A percentile compares a stretch with the other conserved stretches of the same genome.
phyloP scores from a whole-genome alignment of 805 yeast species.

The Wickerhamiella sergipiensis region DNA sequence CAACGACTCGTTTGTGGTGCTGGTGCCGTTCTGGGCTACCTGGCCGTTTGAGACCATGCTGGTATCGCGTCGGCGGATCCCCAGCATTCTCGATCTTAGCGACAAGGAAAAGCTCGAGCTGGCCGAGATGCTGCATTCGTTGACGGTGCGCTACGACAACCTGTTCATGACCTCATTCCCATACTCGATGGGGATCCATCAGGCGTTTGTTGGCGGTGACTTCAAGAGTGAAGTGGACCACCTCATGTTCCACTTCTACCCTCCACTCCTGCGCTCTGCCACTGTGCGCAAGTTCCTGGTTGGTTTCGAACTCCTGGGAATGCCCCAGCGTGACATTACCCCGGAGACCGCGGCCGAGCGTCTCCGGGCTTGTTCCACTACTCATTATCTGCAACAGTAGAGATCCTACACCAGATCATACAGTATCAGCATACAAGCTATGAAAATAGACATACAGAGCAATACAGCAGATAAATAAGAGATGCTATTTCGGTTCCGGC shows the following conservation, averaged over 20 bases:
- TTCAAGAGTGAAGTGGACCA: constrained; percentile 32
- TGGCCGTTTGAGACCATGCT: constrained; percentile 72
- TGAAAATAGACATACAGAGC: too few relatives aligned
- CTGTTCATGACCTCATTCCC: constrained; percentile 59
- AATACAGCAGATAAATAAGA: too few relatives aligned
- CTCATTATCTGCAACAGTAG: background rate
- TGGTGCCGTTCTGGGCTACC: constrained; percentile 71
- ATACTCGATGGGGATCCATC: constrained; percentile 73
- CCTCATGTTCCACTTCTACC: constrained; percentile 68
- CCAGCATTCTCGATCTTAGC: constrained; percentile 29
- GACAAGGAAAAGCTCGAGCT: constrained; percentile 38
- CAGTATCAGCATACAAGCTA: too few relatives aligned
- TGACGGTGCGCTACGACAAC: constrained; percentile 58
- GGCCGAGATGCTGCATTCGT: constrained; percentile 37
- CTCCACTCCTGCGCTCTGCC: constrained; percentile 62
- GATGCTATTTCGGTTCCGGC: too few relatives aligned
- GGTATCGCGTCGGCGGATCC: constrained; percentile 40
- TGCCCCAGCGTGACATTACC: constrained; percentile 56
- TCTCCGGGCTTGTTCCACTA: constrained; percentile 22
- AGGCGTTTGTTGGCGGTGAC: constrained; percentile 45
- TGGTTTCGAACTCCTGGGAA: constrained; percentile 47
- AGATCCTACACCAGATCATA: too few relatives aligned
- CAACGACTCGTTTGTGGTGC: constrained; percentile 50
- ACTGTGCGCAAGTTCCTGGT: constrained; percentile 64
- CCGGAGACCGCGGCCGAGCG: constrained; percentile 53